These are phyloP conservation scores for Phaffia australis DNA, from an alignment of 768 basidiomycete genomes.

Conservation along the genomic window DNA sequence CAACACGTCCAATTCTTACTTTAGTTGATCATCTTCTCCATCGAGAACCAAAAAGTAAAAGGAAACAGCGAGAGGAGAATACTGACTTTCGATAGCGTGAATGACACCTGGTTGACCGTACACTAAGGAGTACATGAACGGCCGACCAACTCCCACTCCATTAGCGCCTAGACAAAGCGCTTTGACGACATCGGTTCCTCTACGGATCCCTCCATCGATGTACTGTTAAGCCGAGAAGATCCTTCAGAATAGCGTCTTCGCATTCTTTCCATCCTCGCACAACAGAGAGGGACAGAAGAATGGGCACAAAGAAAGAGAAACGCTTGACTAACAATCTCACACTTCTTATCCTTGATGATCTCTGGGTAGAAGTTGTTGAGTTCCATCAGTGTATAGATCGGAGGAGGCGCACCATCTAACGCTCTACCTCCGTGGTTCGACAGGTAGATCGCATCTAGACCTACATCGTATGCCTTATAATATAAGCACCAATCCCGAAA, in stretches of 20 bases:
- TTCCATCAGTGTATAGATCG: conserved; percentile 54
- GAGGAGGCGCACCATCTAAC: conserved; percentile 36
- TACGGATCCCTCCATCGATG: conserved; percentile 66
- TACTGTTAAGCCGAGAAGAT: not conserved
- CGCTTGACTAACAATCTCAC: conserved; percentile 28
- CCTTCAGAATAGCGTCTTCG: not conserved
- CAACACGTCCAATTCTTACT: not conserved
- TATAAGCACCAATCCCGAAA: conserved; percentile 21
- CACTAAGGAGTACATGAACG: conserved; percentile 40
- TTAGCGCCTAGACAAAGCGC: conserved; percentile 59
- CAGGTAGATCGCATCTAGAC: conserved; percentile 75
- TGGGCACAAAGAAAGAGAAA: not conserved
- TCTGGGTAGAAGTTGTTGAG: conserved; percentile 64
- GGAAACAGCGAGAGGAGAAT: not conserved
- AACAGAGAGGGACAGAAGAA: not conserved
- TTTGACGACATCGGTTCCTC: conserved; percentile 83
- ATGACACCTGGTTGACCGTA: conserved; percentile 39
- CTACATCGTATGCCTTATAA: conserved; percentile 75
- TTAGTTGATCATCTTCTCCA: not conserved
- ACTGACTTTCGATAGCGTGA: conserved; percentile 37
- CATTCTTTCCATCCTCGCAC: not conserved
- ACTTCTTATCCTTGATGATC: conserved; percentile 58
- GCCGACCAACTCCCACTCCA: conserved; percentile 37
- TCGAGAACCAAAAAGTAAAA: not conserved
- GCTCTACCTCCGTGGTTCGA: conserved; percentile 77